These are phyloP conservation scores for Diaporthe sp. DNA, from an alignment of 2,329 filamentous ascomycete genomes.

Conservation along the genomic window DNA sequence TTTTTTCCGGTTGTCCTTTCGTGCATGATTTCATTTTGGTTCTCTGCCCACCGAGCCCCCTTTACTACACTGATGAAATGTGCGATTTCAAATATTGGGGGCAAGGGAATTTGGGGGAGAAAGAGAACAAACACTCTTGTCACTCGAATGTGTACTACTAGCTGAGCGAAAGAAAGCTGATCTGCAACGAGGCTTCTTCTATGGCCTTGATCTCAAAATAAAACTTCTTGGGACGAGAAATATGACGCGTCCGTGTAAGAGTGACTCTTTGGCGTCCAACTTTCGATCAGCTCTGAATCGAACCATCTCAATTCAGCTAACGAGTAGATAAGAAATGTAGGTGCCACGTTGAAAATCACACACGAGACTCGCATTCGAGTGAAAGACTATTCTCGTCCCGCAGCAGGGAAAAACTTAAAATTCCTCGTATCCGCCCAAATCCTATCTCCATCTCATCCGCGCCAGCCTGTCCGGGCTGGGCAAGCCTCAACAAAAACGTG, in stretches of 20 bases:
- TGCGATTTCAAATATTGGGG: neutral
- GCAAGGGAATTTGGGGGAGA: neutral
- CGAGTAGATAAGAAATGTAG: no score
- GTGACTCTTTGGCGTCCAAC: neutral
- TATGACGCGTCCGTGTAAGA: neutral
- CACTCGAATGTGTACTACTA: conserved; percentile 24
- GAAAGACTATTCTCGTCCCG: neutral
- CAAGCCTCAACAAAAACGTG: neutral
- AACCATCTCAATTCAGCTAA: neutral
- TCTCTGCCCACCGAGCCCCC: neutral
- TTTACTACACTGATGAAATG: neutral
- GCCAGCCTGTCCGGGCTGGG: neutral
- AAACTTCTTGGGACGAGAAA: neutral
- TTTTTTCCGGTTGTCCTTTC: neutral
- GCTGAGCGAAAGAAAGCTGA: conserved; percentile 10
- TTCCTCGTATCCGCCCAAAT: conserved; percentile 7
- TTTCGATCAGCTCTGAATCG: neutral
- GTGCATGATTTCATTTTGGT: conserved; percentile 2
- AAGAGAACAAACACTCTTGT: conserved; percentile 8
- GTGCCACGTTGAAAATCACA: no score
- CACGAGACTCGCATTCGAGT: neutral
- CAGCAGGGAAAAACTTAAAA: neutral
- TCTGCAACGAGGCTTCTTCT: neutral
- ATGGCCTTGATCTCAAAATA: neutral
- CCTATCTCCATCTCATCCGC: neutral